A percentile compares a stretch with the other conserved stretches of the same genome.
Evolutionary conservation across 2,329 filamentous ascomycete genomes (phyloP).

Genomic region (Monosporascus sp.): DNA sequence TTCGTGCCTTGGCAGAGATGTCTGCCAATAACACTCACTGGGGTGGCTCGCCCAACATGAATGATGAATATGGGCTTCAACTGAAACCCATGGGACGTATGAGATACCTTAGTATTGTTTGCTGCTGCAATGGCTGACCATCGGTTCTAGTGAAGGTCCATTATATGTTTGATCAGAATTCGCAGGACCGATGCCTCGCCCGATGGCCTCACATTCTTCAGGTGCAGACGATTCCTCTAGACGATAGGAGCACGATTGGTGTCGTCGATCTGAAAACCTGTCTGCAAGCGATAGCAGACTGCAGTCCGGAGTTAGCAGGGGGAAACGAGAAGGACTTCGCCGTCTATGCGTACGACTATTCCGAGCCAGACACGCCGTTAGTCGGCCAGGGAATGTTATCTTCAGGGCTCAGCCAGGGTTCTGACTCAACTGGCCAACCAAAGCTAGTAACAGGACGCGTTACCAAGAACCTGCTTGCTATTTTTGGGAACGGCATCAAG

Average conservation of each 20-base stretch:
- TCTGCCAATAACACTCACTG: conserved; percentile 22
- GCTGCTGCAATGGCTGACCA: conserved; percentile 15
- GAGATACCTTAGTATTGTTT: conserved; percentile 26
- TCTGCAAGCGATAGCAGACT: conserved; percentile 70
- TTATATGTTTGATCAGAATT: conserved; percentile 90
- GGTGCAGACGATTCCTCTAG: conserved; percentile 74
- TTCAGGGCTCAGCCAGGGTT: conserved; percentile 58
- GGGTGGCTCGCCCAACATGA: conserved; percentile 18
- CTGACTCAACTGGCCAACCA: conserved; percentile 37
- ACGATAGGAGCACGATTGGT: conserved; percentile 77
- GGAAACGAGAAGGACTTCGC: conserved; percentile 78
- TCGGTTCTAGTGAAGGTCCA: conserved; percentile 76
- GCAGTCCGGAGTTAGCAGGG: conserved; percentile 80
- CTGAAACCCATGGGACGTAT: conserved; percentile 64
- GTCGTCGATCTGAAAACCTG: conserved; percentile 84
- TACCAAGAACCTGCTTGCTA: conserved; percentile 75
- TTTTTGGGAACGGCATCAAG: conserved; percentile 77
- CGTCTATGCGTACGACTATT: conserved; percentile 96
- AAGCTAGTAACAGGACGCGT: conserved; percentile 85
- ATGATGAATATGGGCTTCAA: conserved; percentile 48
- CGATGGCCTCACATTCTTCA: conserved; percentile 75
- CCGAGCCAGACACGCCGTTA: conserved; percentile 86
- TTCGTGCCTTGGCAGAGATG: conserved; percentile 14
- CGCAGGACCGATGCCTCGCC: conserved; percentile 84
- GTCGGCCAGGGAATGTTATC: conserved; percentile 96